Base-by-base conservation (phyloP, 2,329 filamentous ascomycete genomes). In the Meredithiella fracta region DNA sequence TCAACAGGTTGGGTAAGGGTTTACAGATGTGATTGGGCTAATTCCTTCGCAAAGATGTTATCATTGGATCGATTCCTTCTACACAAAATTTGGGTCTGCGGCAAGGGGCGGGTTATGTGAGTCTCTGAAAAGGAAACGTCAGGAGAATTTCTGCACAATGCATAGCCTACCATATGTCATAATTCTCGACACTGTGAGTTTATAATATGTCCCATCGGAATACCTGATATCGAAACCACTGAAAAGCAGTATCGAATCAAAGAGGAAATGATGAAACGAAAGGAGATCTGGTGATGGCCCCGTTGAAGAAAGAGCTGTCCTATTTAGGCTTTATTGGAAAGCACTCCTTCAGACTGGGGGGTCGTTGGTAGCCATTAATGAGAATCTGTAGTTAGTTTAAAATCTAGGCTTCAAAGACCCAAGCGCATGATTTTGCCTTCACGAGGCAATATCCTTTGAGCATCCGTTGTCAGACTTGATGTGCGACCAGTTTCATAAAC, bases 291-390 rank as follows among this genome's bases (percentile, higher is more conserved):
- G 40, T 38, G 37, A 38, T 38, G 42, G n/a, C n/a, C 9, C 42
- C n/a, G 17, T 7, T 49, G 17, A 22, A 22, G 44, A 49, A 49
- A 22, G 44, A 23, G 14, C 17, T 37, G 29, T 52, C 50, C 50
- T 22, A 37, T 52, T 37, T 52, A 26, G 50, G 31, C 34, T 53
- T 40, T 37, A 53, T 53, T 53, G 51, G 17, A n/a, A 49, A 22
- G 4, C 22, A 26, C 17, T 49, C 44, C 44, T 23, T 25, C 23
- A 11, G 15, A 22, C 22, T 22, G 23, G 44, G 44, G 44, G 4
- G 9, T 47, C 44, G 8, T 49, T 26, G 40, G 20, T n/a, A 4
- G 40, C 8, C n/a, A 44, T 38, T 38, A 22, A 15, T 2, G 29
- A 11, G 29, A 34, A 34, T 34, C 29, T 34, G 29, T n/a, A n/a